Evolutionary conservation across 768 basidiomycete genomes (phyloP), one percentile per base, ranked within the genome.

Genomic region (Podaxis sp.): DNA sequence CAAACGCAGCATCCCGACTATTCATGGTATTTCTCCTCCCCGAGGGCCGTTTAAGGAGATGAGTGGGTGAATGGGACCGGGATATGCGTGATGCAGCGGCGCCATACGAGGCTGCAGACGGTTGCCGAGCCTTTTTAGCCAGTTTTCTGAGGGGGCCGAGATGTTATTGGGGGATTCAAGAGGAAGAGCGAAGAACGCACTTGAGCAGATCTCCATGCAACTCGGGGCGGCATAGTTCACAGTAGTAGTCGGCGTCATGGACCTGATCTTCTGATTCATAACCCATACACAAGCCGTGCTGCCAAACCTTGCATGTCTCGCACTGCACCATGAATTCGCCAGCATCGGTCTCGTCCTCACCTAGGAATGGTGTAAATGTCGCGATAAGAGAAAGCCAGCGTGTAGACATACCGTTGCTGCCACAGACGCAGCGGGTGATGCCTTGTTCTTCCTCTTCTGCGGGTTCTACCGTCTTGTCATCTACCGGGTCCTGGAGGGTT

Each of bases 281-380:
- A 44, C 95, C 96, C 86, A 99, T 93, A 76, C 97, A 99, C 9
- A 88, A 81, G 2, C 95, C 95, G 71, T 99, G 96, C 75, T 99
- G 96, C 96, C 96, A 99, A 58, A 92, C 93, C 69, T 95, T 91
- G 79, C 96, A 99, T 47, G 81, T 88, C 76, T 98, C 96, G 76
- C 96, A 99, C 72, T 94, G 91, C 54, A 98, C 93, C 93, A 98
- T 97, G 77, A 96, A 92, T 72, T 93, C 95, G 51, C 93, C 92
- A 55, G 91, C 92, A 70, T 89, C 87, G 55, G 85, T 83, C 69
- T 89, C 88, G 67, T 88, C 87, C 72, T 90, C 89, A 79, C 74
- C 75, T 74, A 71, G 66, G 69, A 63, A 59, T 63, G 56, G 63
- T 67, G 68, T 76, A 65, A 71, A 68, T 44, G 61, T 21, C 40